Conservation (phyloP, 306 rosid species). For the Prunus mume region DNA sequence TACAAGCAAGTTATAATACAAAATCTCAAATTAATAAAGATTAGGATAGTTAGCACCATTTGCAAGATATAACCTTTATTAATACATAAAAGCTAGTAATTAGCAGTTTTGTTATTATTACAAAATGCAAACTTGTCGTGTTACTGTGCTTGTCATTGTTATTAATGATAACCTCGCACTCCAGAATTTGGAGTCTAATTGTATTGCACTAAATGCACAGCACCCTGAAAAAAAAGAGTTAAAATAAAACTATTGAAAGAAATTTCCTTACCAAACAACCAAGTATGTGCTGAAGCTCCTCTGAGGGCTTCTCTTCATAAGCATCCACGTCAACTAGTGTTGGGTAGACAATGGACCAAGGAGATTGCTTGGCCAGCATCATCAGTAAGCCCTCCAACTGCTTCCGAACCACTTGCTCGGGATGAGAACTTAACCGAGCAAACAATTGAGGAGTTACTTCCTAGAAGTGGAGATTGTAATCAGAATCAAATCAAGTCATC, state of each 20-base stretch:
- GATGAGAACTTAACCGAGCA: constrained; percentile 91
- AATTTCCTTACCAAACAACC: constrained; percentile 72
- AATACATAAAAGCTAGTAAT: not conserved
- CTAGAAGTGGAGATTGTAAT: constrained; percentile 42
- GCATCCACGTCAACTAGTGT: constrained; percentile 86
- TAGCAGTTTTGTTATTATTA: not conserved
- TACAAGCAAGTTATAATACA: constrained; percentile 17
- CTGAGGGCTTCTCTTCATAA: constrained; percentile 81
- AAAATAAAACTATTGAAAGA: constrained; percentile 9
- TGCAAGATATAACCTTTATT: not conserved
- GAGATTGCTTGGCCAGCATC: constrained; percentile 91
- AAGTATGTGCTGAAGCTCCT: constrained; percentile 85
- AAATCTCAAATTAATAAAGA: constrained; percentile 16
- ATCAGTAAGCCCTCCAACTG: constrained; percentile 88
- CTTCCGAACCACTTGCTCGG: constrained; percentile 77
- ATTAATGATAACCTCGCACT: not conserved
- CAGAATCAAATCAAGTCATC: constrained; percentile 22
- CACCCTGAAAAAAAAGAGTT: not conserved
- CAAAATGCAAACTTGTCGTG: not conserved
- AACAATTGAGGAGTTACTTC: constrained; percentile 90
- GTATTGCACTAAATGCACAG: not conserved
- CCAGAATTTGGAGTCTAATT: not conserved
- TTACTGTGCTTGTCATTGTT: not conserved
- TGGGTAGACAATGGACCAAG: constrained; percentile 88
- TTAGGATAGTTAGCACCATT: not conserved